Conservation (phyloP, 768 basidiomycete species). For the Xerocomus spinulosus region DNA sequence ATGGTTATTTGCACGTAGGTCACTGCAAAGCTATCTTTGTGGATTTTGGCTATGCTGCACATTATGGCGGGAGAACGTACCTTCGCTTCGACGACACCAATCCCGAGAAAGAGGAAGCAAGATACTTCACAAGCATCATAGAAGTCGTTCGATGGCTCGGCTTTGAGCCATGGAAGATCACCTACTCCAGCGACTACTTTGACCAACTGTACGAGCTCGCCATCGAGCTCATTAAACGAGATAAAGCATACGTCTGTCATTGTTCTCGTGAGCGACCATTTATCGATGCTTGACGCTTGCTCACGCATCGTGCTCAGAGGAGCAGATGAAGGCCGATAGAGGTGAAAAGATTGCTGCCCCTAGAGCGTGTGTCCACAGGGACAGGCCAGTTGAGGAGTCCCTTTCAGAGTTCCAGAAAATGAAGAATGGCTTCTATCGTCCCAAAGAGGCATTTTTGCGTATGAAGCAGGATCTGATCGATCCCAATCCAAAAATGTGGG, state of each 20-base stretch:
- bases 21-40: slow-evolving; percentile 99
- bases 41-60: slow-evolving; percentile 96
- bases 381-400: slow-evolving; percentile 82
- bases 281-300: background rate
- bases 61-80: slow-evolving; percentile 89
- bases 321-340: slow-evolving; percentile 85
- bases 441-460: slow-evolving; percentile 87
- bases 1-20: slow-evolving; percentile 92
- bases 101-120: slow-evolving; percentile 94
- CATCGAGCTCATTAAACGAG: slow-evolving; percentile 80
- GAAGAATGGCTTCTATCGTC: slow-evolving; percentile 85
- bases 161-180: slow-evolving; percentile 98
- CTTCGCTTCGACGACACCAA: slow-evolving; percentile 98
- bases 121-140: slow-evolving; percentile 94
- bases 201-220: slow-evolving; percentile 81
- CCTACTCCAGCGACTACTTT: slow-evolving; percentile 98
- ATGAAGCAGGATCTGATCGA: slow-evolving; percentile 97
- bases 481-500: slow-evolving; percentile 99
- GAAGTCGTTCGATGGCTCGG: slow-evolving; percentile 96
- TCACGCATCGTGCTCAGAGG: slow-evolving; percentile 48
- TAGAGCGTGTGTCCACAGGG: slow-evolving; percentile 80
- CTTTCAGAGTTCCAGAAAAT: slow-evolving; percentile 85
- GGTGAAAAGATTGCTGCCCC: slow-evolving; percentile 83
- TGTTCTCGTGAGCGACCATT: slow-evolving; percentile 72
- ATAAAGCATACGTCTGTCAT: slow-evolving; percentile 93